Evolutionary conservation across 2,329 filamentous ascomycete genomes (phyloP), one percentile per base, ranked within the genome.

Genomic region (Eurotiales sp.): DNA sequence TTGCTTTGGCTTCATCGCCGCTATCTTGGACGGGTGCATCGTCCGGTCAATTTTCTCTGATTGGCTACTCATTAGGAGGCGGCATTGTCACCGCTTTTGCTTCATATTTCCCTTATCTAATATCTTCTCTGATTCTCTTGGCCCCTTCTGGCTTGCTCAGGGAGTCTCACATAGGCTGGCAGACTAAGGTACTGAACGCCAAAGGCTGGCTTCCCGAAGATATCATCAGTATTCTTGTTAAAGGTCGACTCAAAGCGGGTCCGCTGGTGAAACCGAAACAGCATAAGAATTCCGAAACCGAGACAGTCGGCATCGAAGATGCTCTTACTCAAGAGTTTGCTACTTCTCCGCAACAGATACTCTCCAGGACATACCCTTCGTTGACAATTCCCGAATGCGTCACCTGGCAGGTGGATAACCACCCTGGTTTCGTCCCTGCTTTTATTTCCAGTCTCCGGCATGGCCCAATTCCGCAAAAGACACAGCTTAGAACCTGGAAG

Each of bases 21-120:
- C 71, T 92, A 2, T 59, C 82, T 12, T 90, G 87, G 87, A 84
- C 81, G 0, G 75, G 74, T 6, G 57, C 61, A 25, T 59, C 61
- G 4, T 72, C 66, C 6, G 72, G 72, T 7, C 77, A 75, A 47
- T 92, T 93, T 66, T 81, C 83, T 54, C 71, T 95, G 5, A 71
- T 90, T 3, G 90, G 89, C 2, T 95, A 93, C 67, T 90, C 86
- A 0, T 76, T 95, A 0, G 89, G 90, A 41, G 90, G 89, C 30
- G 87, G 85, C 12, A 79, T 95, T 36, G 78, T 81, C 1, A 83
- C 82, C 8, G 77, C 83, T 17, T 92, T 93, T 63, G 80, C 87
- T 1, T 77, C 80, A 1, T 82, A 82, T 62, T 88, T 89, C 61
- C 82, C 87, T 0, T 69, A 80, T 43, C 73, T 92, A 51, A 77